A percentile compares a stretch with the other conserved stretches of the same genome.
phyloP scores from a whole-genome alignment of 352 stramenopile genomes.

The Phytophthora pini region DNA sequence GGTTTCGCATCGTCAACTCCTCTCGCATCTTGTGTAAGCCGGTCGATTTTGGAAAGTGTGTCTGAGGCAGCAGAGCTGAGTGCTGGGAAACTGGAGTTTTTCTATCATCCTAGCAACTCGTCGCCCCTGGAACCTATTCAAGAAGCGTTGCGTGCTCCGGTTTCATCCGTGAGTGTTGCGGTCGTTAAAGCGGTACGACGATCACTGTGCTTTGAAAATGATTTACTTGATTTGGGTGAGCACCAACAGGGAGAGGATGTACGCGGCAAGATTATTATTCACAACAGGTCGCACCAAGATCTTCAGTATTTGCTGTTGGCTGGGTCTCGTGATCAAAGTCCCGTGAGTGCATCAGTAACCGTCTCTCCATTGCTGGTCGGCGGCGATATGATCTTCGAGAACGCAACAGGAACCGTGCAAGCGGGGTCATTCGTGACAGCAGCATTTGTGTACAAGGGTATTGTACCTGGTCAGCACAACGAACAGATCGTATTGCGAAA shows the following conservation, averaged over 20 bases:
- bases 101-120: constrained; percentile 32
- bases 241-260: constrained; percentile 74
- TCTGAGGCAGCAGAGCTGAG: constrained; percentile 58
- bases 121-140: constrained; percentile 18
- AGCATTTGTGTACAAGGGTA: constrained; percentile 76
- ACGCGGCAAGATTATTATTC: constrained; percentile 66
- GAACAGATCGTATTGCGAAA: constrained; percentile 87
- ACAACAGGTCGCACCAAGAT: constrained; percentile 69
- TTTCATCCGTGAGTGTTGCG: constrained; percentile 57
- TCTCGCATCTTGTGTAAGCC: constrained; percentile 73
- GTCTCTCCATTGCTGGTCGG: constrained; percentile 32
- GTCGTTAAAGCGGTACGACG: constrained; percentile 74
- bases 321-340: constrained; percentile 49
- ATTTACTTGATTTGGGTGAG: constrained; percentile 80
- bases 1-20: constrained; percentile 71
- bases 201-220: constrained; percentile 71
- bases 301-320: constrained; percentile 81
- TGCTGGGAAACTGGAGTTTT: constrained; percentile 70
- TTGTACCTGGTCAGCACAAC: constrained; percentile 68
- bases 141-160: constrained; percentile 17
- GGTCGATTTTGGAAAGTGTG: constrained; percentile 67
- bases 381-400: constrained; percentile 79
- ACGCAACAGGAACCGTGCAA: constrained; percentile 73
- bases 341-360: constrained; percentile 21
- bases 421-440: constrained; percentile 53